These are phyloP conservation scores for Candida nanaspora DNA, from an alignment of 805 yeast genomes.

Conservation along the genomic window DNA sequence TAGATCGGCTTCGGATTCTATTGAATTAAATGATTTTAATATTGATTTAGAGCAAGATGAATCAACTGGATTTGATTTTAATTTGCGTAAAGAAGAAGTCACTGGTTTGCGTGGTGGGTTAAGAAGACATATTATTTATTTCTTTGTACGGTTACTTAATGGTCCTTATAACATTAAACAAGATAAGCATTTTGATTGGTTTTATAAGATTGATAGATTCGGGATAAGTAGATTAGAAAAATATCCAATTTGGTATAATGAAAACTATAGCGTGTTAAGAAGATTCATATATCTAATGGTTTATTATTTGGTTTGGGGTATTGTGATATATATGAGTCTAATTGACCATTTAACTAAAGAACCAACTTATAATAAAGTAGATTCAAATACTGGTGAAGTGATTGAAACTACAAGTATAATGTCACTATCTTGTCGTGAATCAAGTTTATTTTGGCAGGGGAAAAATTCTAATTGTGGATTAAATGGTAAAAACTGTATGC, in stretches of 20 bases:
- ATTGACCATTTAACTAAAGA: constrained; percentile 39
- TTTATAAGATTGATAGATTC: background rate
- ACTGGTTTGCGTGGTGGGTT: too few relatives aligned
- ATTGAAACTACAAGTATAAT: constrained; percentile 22
- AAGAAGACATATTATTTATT: background rate
- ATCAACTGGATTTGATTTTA: too few relatives aligned
- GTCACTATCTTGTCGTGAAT: constrained; percentile 42
- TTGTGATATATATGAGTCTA: constrained; percentile 29
- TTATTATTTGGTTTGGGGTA: constrained; percentile 44
- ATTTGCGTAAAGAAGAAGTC: too few relatives aligned
- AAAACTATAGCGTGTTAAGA: background rate
- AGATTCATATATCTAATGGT: background rate
- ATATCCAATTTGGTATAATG: background rate
- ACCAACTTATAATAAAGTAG: too few relatives aligned
- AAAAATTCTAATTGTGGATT: constrained; percentile 72
- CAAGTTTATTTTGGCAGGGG: constrained; percentile 59
- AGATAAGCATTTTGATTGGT: background rate
- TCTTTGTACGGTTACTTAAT: background rate
- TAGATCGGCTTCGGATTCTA: background rate
- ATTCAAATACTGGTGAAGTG: constrained; percentile 13
- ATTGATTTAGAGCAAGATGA: too few relatives aligned
- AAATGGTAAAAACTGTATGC: constrained; percentile 53
- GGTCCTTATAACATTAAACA: background rate
- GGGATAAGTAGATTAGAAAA: background rate
- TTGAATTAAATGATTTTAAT: background rate